Percentiles rank a stretch among this genome's conserved stretches.
These are phyloP conservation scores for Ogataea angusta DNA, from an alignment of 805 yeast genomes.

Conservation along the genomic window DNA sequence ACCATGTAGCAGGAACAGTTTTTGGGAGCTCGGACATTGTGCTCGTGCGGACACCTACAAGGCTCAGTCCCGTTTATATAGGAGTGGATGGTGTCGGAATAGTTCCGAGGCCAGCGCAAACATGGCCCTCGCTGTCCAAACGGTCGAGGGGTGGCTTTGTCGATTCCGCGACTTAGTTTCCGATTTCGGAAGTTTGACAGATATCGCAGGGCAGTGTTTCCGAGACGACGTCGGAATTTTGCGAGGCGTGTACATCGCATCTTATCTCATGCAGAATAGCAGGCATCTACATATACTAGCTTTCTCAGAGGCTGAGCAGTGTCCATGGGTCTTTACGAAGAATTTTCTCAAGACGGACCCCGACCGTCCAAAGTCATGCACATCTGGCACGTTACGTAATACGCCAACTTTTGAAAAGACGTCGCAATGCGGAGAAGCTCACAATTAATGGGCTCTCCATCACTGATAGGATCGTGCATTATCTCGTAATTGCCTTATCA, in stretches of 20 bases:
- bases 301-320: no score
- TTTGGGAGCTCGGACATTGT: slow-evolving; percentile 3
- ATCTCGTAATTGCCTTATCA: not conserved
- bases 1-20: slow-evolving; percentile 28
- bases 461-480: no score
- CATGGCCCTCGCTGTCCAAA: not conserved
- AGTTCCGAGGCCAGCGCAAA: not conserved
- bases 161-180: slow-evolving; percentile 1
- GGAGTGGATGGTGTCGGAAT: not conserved
- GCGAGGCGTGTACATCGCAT: not conserved
- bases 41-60: no score
- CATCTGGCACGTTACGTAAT: not conserved
- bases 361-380: not conserved
- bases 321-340: not conserved
- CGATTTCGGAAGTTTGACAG: slow-evolving; percentile 2
- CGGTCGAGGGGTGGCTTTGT: not conserved
- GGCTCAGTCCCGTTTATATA: not conserved
- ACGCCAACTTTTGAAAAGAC: not conserved
- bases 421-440: not conserved
- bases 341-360: not conserved
- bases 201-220: not conserved
- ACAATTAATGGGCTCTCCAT: no score
- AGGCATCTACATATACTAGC: not conserved
- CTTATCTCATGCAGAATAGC: not conserved
- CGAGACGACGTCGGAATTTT: not conserved